Percentiles rank a stretch among this genome's conserved stretches.
Conservation (phyloP, 306 rosid genomes). For the Lathyrus aphaca region DNA sequence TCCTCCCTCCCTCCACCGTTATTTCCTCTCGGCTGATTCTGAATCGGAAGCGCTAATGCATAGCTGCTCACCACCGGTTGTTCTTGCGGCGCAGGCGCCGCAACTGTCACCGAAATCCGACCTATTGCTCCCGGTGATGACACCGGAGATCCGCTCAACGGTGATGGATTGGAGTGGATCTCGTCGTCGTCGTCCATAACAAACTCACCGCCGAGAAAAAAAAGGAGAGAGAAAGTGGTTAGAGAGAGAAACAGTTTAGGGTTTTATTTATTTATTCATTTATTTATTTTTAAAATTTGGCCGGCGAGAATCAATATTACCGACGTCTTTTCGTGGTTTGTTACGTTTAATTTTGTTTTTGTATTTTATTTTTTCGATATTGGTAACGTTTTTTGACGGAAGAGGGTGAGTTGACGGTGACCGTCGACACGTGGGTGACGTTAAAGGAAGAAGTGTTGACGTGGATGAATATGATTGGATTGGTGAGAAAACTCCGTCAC, state of each 20-base stretch:
- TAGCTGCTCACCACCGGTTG: slow-evolving; percentile 42
- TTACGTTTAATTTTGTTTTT: slow-evolving; percentile 4
- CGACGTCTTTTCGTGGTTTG: slow-evolving; percentile 44
- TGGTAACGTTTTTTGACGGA: slow-evolving; percentile 41
- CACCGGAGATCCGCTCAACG: slow-evolving; percentile 69
- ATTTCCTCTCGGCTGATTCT: slow-evolving; percentile 46
- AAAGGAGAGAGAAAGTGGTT: slow-evolving; percentile 23
- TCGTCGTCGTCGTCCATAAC: slow-evolving; percentile 86
- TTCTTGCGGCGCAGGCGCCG: slow-evolving; percentile 52
- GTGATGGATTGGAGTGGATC: slow-evolving; percentile 75
- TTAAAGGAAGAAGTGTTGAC: slow-evolving; percentile 25
- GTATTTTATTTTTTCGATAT: background rate
- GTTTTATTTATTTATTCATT: slow-evolving; percentile 37
- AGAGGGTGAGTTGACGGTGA: slow-evolving; percentile 46
- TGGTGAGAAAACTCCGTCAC: slow-evolving; percentile 37
- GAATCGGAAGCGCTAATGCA: slow-evolving; percentile 74
- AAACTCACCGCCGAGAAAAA: slow-evolving; percentile 40
- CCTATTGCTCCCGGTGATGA: slow-evolving; percentile 62
- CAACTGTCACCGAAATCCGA: slow-evolving; percentile 87
- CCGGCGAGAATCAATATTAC: slow-evolving; percentile 57
- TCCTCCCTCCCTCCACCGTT: slow-evolving; percentile 78
- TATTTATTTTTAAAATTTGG: slow-evolving; percentile 37
- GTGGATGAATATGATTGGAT: slow-evolving; percentile 37
- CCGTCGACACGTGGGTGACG: slow-evolving; percentile 46
- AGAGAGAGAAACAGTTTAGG: slow-evolving; percentile 42